These are phyloP conservation scores for Aspergillus saccharolyticus DNA, from an alignment of 495 filamentous ascomycete species.

Conservation along the genomic window DNA sequence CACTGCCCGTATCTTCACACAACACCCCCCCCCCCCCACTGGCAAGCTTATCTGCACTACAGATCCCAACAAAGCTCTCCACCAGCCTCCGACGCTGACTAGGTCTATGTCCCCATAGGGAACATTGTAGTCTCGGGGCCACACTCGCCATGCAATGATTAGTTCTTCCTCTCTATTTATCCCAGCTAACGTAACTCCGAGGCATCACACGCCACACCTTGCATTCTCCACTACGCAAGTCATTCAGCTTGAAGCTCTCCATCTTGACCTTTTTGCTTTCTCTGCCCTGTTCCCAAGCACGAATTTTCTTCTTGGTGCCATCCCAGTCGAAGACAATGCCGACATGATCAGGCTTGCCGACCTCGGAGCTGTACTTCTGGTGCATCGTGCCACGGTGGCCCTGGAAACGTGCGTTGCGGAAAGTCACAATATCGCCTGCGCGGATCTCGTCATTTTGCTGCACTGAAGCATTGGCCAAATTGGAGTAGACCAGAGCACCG, in stretches of 20 bases:
- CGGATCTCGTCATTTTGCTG: conserved; percentile 92
- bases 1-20: background rate
- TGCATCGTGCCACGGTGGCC: conserved; percentile 94
- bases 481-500: conserved; percentile 87
- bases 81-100: background rate
- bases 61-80: conserved; percentile 16
- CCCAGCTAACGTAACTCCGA: conserved; percentile 88
- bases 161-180: conserved; percentile 28
- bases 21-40: no score
- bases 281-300: conserved; percentile 91
- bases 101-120: no score
- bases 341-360: conserved; percentile 90
- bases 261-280: conserved; percentile 92
- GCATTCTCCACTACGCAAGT: conserved; percentile 88
- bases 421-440: conserved; percentile 85
- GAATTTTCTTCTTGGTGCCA: conserved; percentile 95
- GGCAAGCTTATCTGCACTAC: conserved; percentile 9
- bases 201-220: conserved; percentile 98
- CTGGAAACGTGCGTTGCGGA: conserved; percentile 92
- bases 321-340: conserved; percentile 98
- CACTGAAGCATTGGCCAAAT: conserved; percentile 87
- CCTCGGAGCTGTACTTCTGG: conserved; percentile 83
- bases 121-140: background rate
- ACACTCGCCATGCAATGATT: conserved; percentile 14
- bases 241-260: conserved; percentile 89